phyloP scores from a whole-genome alignment of 2,329 filamentous ascomycete genomes.

The Clathrospora elynae region DNA sequence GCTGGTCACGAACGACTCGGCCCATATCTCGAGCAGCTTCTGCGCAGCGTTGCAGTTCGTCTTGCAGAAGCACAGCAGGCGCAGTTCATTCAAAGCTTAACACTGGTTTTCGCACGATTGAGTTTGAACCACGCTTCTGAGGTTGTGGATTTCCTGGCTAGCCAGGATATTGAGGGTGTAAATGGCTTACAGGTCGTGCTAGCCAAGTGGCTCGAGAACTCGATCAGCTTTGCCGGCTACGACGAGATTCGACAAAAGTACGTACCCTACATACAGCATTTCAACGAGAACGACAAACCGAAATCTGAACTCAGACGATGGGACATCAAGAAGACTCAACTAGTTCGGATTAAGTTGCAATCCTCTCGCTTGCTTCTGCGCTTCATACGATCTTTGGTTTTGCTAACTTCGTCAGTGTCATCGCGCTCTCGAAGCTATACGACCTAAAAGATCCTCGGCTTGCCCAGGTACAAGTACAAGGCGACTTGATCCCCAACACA shows the following conservation, averaged over 20 bases:
- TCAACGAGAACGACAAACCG: background rate
- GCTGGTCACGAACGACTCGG: conserved; percentile 89
- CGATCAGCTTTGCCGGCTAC: conserved; percentile 95
- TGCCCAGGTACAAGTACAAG: conserved; percentile 81
- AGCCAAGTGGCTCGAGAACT: conserved; percentile 96
- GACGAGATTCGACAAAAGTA: conserved; percentile 97
- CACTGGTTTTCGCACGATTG: conserved; percentile 90
- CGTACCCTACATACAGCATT: conserved; percentile 41
- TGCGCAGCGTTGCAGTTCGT: conserved; percentile 85
- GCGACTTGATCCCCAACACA: conserved; percentile 76
- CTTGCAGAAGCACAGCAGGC: conserved; percentile 82
- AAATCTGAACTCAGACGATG: background rate
- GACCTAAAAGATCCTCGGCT: conserved; percentile 82
- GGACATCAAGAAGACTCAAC: background rate
- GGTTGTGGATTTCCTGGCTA: conserved; percentile 87
- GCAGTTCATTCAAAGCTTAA: conserved; percentile 92
- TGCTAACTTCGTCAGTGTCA: conserved; percentile 64
- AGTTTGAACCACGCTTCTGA: conserved; percentile 84
- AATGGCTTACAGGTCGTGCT: conserved; percentile 89
- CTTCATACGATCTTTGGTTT: background rate
- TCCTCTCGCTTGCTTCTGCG: background rate
- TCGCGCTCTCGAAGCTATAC: conserved; percentile 90
- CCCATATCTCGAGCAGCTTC: conserved; percentile 83
- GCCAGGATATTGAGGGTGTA: conserved; percentile 77
- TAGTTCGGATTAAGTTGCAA: conserved; percentile 8